These are phyloP conservation scores for Acrocalymma vagum DNA, from an alignment of 2,329 filamentous ascomycete genomes.

Conservation along the genomic window DNA sequence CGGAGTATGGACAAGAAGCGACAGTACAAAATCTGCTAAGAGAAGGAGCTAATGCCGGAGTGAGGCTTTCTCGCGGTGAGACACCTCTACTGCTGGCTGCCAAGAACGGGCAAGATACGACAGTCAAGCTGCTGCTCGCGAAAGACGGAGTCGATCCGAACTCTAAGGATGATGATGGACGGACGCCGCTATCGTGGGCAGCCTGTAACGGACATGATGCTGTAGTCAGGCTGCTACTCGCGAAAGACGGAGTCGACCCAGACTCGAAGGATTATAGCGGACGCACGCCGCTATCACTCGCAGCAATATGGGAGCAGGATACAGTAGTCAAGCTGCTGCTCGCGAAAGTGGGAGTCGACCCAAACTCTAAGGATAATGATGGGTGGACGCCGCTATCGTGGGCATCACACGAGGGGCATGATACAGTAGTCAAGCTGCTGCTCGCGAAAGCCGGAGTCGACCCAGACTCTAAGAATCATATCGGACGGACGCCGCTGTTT, in stretches of 20 bases:
- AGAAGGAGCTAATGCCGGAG: constrained; percentile 1
- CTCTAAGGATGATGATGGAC: constrained; percentile 5
- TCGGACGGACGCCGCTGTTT: constrained; percentile 2
- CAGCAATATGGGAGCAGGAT: background rate
- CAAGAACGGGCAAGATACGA: constrained; percentile 6
- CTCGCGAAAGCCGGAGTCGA: background rate
- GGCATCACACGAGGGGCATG: constrained; percentile 1
- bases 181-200: constrained; percentile 11
- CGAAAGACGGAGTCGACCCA: constrained; percentile 7
- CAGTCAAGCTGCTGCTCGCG: constrained; percentile 11
- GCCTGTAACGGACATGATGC: constrained; percentile 8
- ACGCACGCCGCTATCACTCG: constrained; percentile 1
- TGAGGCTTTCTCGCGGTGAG: background rate
- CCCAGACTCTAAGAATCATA: background rate
- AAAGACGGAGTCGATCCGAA: constrained; percentile 8
- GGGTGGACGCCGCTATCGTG: constrained; percentile 7
- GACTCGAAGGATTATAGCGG: constrained; percentile 2
- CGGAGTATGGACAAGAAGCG: background rate
- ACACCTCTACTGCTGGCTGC: constrained; percentile 13
- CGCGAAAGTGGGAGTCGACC: background rate
- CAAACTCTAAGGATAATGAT: constrained; percentile 3
- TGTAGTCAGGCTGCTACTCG: constrained; percentile 11
- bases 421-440: constrained; percentile 5
- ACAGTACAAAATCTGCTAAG: constrained; percentile 1
- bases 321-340: constrained; percentile 4